Conservation (phyloP, 139 green algal species). For the Asterochloris erici region DNA sequence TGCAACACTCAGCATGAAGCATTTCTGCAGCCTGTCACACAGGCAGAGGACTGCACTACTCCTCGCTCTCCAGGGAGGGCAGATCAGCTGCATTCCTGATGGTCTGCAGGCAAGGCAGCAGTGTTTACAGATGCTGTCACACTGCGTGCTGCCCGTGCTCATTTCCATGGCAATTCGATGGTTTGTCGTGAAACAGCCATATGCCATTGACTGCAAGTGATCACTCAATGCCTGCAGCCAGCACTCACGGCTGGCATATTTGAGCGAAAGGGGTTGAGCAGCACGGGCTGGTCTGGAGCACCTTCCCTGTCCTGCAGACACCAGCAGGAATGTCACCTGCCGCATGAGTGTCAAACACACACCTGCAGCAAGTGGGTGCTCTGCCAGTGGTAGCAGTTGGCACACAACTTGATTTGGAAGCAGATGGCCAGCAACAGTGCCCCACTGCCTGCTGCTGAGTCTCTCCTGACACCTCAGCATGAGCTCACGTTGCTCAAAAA, state of each 20-base stretch:
- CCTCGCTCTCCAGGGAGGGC: neutral
- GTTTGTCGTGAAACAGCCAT: neutral
- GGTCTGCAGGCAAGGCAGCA: neutral
- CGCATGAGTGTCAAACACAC: too few species aligned
- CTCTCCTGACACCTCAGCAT: too few species aligned
- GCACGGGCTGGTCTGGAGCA: conserved; percentile 13
- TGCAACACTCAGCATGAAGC: too few species aligned
- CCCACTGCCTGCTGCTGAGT: too few species aligned
- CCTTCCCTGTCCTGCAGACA: conserved; percentile 16
- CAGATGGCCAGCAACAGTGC: too few species aligned
- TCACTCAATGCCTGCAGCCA: neutral
- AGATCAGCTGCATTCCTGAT: conserved; percentile 10
- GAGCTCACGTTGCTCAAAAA: too few species aligned
- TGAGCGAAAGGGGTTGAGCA: conserved; percentile 20
- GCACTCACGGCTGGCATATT: conserved; percentile 3
- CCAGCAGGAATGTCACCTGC: too few species aligned
- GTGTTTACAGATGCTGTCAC: too few species aligned
- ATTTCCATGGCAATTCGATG: neutral
- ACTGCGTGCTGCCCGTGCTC: neutral
- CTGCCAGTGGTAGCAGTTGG: too few species aligned
- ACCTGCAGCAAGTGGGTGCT: too few species aligned
- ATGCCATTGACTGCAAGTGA: neutral
- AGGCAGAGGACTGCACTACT: neutral
- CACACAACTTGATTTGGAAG: too few species aligned
- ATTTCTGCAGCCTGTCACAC: neutral